Conservation (phyloP, 148 eudicot genomes). For the Limonium bicolor region DNA sequence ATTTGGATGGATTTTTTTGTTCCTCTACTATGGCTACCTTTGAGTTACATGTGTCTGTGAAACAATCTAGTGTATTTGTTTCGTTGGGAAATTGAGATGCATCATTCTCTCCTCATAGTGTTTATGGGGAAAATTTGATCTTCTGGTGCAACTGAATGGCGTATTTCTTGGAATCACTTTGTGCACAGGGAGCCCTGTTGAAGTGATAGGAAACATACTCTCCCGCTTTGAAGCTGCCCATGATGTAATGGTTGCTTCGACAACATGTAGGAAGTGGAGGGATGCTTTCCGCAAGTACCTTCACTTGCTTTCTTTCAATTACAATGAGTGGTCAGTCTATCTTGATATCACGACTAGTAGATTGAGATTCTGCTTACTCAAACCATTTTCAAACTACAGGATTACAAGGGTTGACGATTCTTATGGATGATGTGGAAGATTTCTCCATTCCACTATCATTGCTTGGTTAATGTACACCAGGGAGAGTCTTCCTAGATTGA, state of each 20-base stretch:
- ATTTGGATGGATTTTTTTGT: too few species aligned
- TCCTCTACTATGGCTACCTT: too few species aligned
- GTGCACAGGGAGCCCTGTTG: too few species aligned
- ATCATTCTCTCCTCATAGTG: too few species aligned
- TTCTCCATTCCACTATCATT: constrained; percentile 52
- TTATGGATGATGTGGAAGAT: constrained; percentile 41
- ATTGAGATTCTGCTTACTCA: constrained; percentile 44
- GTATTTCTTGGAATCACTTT: too few species aligned
- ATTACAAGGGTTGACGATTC: constrained; percentile 23
- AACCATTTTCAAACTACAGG: constrained; percentile 48
- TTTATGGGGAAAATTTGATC: too few species aligned
- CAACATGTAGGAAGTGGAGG: constrained; percentile 44
- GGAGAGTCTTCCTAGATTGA: constrained; percentile 29
- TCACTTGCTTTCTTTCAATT: constrained; percentile 29
- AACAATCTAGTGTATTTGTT: too few species aligned
- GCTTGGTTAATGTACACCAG: constrained; percentile 61
- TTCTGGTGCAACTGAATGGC: too few species aligned
- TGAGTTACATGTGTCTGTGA: too few species aligned
- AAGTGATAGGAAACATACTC: constrained; percentile 44
- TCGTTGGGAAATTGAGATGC: too few species aligned
- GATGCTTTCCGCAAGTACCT: constrained; percentile 43
- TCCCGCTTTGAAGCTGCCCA: constrained; percentile 36
- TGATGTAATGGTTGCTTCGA: constrained; percentile 44
- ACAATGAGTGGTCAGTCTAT: constrained; percentile 29
- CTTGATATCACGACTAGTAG: constrained; percentile 24